Base-by-base conservation (phyloP, 495 filamentous ascomycete genomes). In the Penicillium samsonianum region DNA sequence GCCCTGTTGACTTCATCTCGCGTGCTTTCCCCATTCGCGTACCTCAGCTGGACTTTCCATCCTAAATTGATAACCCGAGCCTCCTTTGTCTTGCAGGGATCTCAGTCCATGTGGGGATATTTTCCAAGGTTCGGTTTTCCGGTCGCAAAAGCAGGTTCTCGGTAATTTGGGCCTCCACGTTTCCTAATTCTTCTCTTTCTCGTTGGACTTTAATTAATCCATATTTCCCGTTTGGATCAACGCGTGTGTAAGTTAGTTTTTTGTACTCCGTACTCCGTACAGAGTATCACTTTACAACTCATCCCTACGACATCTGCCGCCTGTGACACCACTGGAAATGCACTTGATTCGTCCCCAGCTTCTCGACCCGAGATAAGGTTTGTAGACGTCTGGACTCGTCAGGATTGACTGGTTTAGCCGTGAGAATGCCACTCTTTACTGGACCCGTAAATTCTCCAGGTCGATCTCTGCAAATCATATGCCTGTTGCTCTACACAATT, bases 141-240 rank as follows among this genome's bases (percentile, higher is more conserved):
- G 55, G 55, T 59, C 58, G 52, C 48, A 51, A 65, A 68, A 68
- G 66, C 63, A 67, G 61, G 66, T 62, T 67, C 61, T 69, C 33
- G 41, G 49, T 43, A 49, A 51, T 38, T 54, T 41, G 44, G 14
- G 26, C 53, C 43, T 51, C 58, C 63, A 58, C 62, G 50, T 65
- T 65, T 57, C 55, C 60, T 45, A 53, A 37, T 59, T 44, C 42
- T 44, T 42, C 33, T 9, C 11, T 26, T n/a, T n/a, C 61, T 53
- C 43, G 42, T 31, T 41, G 55, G 50, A 59, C 57, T 50, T 55
- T 37, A 30, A 30, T 47, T 26, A 45, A 45, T 25, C 12, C 43
- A 19, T 3, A 6, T 26, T 45, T 17, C 16, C 33, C 12, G 31
- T 33, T 33, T 33, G 31, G 4, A 4, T 33, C 10, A n/a, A n/a